These are phyloP conservation scores for Hypoxylon fuscum DNA, from an alignment of 495 filamentous ascomycete genomes.

Conservation along the genomic window DNA sequence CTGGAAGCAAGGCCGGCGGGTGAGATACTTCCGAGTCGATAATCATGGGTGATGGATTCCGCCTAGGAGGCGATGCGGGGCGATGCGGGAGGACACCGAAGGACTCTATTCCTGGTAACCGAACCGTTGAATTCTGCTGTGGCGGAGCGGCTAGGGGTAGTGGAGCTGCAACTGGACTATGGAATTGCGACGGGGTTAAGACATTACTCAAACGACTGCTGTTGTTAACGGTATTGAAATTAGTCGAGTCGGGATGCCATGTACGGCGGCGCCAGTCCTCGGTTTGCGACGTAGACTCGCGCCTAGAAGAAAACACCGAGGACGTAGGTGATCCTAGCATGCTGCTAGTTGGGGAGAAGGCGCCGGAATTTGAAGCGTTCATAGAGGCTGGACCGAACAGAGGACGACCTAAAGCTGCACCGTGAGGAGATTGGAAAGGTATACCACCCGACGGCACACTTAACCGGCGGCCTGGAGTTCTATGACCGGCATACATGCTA, in stretches of 20 bases:
- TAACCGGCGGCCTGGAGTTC: constrained; percentile 76
- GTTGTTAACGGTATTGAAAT: constrained; percentile 45
- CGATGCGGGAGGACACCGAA: constrained; percentile 77
- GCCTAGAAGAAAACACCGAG: constrained; percentile 69
- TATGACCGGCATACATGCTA: constrained; percentile 69
- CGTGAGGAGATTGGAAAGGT: constrained; percentile 76
- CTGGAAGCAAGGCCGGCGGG: constrained; percentile 51
- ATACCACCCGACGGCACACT: constrained; percentile 81
- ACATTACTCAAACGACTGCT: constrained; percentile 59
- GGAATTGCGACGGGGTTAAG: constrained; percentile 67
- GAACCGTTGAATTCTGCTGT: constrained; percentile 53
- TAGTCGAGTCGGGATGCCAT: constrained; percentile 86
- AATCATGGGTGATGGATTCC: constrained; percentile 73
- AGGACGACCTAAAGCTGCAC: constrained; percentile 62
- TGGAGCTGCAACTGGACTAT: constrained; percentile 61
- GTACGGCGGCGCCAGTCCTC: constrained; percentile 83
- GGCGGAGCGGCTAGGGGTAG: constrained; percentile 56
- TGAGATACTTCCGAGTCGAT: constrained; percentile 61
- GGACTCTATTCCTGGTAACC: constrained; percentile 88
- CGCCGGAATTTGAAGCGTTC: constrained; percentile 60
- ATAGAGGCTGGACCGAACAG: constrained; percentile 65
- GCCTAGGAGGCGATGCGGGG: constrained; percentile 66
- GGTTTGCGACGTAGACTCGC: constrained; percentile 66
- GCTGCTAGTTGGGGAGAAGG: constrained; percentile 66
- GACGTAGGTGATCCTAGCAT: constrained; percentile 75